phyloP scores from a whole-genome alignment of 768 basidiomycete genomes.

The Omphalotus guepiniiformis region DNA sequence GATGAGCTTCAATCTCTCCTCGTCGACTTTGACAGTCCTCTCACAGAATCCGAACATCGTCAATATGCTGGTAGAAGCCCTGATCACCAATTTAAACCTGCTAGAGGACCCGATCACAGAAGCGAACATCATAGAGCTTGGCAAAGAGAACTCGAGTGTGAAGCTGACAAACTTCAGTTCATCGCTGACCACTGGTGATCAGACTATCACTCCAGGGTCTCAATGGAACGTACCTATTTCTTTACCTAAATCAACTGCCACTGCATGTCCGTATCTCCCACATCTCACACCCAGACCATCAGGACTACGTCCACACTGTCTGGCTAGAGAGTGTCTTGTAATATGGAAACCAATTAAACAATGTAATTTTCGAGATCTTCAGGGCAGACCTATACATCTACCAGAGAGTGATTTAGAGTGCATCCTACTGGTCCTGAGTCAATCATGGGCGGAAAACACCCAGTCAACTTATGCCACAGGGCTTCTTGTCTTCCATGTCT shows the following conservation, averaged over 20 bases:
- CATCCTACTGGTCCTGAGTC: slow-evolving; percentile 20
- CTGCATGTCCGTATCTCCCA: slow-evolving; percentile 1
- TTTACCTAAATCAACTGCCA: not conserved
- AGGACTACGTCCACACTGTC: slow-evolving; percentile 20
- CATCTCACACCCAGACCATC: slow-evolving; percentile 17
- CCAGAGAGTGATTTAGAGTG: slow-evolving; percentile 18
- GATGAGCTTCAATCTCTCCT: slow-evolving; percentile 18
- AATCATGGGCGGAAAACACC: slow-evolving; percentile 27
- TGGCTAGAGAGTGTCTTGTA: slow-evolving; percentile 20
- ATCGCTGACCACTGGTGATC: no score
- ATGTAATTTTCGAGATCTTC: not conserved
- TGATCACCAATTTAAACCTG: not conserved
- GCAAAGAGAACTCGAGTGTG: no score
- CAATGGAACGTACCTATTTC: no score
- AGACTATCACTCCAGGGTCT: no score
- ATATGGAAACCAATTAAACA: slow-evolving; percentile 20
- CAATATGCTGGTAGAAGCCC: not conserved
- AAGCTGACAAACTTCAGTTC: no score
- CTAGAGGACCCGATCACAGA: not conserved
- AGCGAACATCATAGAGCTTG: no score
- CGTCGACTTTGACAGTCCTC: slow-evolving; percentile 18
- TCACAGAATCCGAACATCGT: not conserved
- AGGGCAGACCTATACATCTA: slow-evolving; percentile 3
- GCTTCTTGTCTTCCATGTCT: slow-evolving; percentile 33
- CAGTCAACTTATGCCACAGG: slow-evolving; percentile 32